A percentile compares a stretch with the other conserved stretches of the same genome.
phyloP scores from a whole-genome alignment of 2,329 filamentous ascomycete species.

The Colletotrichum scovillei region DNA sequence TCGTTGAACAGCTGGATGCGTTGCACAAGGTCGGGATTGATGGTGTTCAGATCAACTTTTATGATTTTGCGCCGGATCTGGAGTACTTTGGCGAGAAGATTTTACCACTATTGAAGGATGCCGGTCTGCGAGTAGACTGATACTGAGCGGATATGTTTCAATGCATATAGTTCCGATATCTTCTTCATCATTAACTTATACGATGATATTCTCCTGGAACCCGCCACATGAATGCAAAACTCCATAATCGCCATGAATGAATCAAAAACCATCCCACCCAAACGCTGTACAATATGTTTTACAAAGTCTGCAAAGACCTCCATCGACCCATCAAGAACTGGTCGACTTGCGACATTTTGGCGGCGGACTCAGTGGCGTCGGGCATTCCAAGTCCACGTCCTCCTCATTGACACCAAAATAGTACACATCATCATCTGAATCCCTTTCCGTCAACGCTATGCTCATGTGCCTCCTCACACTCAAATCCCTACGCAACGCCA shows the following conservation, averaged over 20 bases:
- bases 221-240: background rate
- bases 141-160: no score
- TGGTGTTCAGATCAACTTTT: constrained; percentile 10
- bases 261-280: background rate
- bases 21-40: constrained; percentile 7
- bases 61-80: constrained; percentile 14
- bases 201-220: background rate
- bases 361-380: constrained; percentile 27
- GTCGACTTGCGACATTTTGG: constrained; percentile 9
- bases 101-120: background rate
- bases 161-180: no score
- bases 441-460: constrained; percentile 24
- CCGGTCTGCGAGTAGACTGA: background rate
- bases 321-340: background rate
- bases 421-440: constrained; percentile 29
- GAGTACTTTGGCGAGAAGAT: constrained; percentile 3
- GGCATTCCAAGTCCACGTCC: constrained; percentile 15
- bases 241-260: background rate
- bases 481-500: background rate
- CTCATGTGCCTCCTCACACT: constrained; percentile 19
- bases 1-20: background rate
- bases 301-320: background rate
- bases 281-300: background rate
- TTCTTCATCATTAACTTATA: background rate
- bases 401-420: constrained; percentile 25